phyloP scores from a whole-genome alignment of 768 basidiomycete species.

The Psilocybe cubensis region DNA sequence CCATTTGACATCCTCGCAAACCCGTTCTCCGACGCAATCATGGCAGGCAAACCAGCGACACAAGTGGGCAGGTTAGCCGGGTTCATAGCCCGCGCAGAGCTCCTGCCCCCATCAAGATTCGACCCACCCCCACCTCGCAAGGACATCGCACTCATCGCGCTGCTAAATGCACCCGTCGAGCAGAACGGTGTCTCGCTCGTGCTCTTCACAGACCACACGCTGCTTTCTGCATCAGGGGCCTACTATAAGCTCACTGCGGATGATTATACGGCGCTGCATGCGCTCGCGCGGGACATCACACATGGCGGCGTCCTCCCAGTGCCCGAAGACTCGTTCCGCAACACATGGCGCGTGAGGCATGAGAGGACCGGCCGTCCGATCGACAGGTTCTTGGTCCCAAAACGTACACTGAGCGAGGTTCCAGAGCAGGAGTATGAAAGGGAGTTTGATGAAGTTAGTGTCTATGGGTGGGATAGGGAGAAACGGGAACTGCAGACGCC shows the following conservation, averaged over 20 bases:
- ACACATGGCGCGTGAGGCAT: conserved; percentile 38
- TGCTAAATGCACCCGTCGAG: background rate
- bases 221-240: background rate
- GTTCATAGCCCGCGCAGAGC: background rate
- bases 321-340: conserved; percentile 30
- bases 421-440: conserved; percentile 11
- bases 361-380: conserved; percentile 35
- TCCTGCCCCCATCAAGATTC: background rate
- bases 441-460: conserved; percentile 31
- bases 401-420: background rate
- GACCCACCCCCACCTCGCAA: background rate
- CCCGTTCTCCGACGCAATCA: background rate
- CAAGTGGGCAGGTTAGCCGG: background rate
- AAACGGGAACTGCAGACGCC: conserved; percentile 29
- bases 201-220: background rate
- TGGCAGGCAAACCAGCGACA: background rate
- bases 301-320: conserved; percentile 20
- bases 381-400: conserved; percentile 33
- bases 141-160: background rate
- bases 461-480: conserved; percentile 38
- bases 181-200: background rate
- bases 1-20: background rate
- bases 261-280: background rate
- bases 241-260: background rate
- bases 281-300: background rate